Evolutionary conservation across 106 monocot species (phyloP).

Genomic region (Apostasia ramifera): DNA sequence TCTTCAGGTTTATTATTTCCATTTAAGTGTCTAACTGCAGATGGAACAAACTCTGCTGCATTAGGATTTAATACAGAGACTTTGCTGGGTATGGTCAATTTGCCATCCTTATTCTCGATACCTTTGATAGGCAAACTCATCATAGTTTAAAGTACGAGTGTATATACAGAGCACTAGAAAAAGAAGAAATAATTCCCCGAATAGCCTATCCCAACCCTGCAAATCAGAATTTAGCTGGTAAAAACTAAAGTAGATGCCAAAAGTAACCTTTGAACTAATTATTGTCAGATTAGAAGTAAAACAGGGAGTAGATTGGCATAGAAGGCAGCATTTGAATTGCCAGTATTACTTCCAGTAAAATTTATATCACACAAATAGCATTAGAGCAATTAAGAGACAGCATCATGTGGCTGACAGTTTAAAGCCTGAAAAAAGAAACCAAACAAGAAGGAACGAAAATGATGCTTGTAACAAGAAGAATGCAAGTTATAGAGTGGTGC

Average conservation of each 20-base stretch:
- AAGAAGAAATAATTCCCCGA: constrained; percentile 7
- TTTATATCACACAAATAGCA: too few species aligned
- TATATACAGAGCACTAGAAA: neutral
- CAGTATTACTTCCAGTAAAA: too few species aligned
- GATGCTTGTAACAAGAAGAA: too few species aligned
- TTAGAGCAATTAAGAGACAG: too few species aligned
- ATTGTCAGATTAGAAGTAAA: neutral
- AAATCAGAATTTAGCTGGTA: constrained; percentile 4
- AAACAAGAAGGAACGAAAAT: too few species aligned
- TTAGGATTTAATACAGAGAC: constrained; percentile 31
- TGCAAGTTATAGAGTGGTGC: too few species aligned
- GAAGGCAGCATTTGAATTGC: too few species aligned
- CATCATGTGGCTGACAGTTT: too few species aligned
- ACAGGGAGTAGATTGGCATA: neutral
- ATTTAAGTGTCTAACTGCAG: constrained; percentile 7
- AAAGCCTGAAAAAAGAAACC: too few species aligned
- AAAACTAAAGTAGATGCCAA: neutral
- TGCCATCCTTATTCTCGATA: constrained; percentile 11
- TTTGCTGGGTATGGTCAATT: constrained; percentile 15
- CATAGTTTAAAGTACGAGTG: neutral
- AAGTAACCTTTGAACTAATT: neutral
- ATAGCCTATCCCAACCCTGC: constrained; percentile 33
- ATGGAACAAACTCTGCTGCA: constrained; percentile 46
- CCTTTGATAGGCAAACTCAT: constrained; percentile 28
- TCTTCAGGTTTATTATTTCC: constrained; percentile 9